Evolutionary conservation across 257 asterid genomes (phyloP).

Genomic region (Fraxinus excelsior): DNA sequence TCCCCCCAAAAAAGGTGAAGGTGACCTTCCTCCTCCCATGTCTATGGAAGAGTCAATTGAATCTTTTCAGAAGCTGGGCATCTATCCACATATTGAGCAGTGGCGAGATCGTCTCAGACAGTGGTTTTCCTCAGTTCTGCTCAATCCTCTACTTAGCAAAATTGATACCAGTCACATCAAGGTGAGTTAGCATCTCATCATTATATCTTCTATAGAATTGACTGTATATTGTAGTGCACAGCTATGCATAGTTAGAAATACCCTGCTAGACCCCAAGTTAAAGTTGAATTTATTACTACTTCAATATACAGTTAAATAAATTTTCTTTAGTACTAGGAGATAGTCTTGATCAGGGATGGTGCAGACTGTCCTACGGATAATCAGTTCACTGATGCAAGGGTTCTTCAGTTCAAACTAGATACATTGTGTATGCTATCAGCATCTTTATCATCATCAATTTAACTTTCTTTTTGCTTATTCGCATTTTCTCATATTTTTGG

Average conservation of each 20-base stretch:
- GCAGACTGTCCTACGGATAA: conserved; percentile 5
- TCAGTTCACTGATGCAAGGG: conserved; percentile 17
- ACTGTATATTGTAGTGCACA: neutral
- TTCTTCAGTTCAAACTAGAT: neutral
- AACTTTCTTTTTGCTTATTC: neutral
- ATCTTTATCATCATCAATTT: conserved; percentile 9
- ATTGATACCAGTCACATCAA: conserved; percentile 78
- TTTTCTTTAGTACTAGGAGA: neutral
- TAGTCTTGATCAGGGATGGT: neutral
- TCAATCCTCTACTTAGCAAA: conserved; percentile 77
- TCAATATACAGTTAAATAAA: neutral
- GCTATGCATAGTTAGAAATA: conserved; percentile 7
- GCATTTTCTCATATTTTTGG: neutral
- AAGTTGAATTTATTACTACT: conserved; percentile 3
- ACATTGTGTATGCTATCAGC: conserved; percentile 14
- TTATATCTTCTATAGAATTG: conserved; percentile 11
- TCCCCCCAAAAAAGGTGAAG: conserved; percentile 94
- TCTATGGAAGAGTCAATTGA: conserved; percentile 85
- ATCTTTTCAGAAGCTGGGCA: conserved; percentile 74
- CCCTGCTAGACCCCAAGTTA: neutral
- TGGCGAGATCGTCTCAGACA: conserved; percentile 93
- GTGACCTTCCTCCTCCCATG: conserved; percentile 89
- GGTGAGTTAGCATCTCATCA: conserved; percentile 45
- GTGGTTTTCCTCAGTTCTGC: conserved; percentile 81
- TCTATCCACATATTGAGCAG: conserved; percentile 77